A percentile compares a stretch with the other conserved stretches of the same genome.
Evolutionary conservation across 1,284 basidiomycete genomes (phyloP).

Genomic region (Rhodotorula sp.): DNA sequence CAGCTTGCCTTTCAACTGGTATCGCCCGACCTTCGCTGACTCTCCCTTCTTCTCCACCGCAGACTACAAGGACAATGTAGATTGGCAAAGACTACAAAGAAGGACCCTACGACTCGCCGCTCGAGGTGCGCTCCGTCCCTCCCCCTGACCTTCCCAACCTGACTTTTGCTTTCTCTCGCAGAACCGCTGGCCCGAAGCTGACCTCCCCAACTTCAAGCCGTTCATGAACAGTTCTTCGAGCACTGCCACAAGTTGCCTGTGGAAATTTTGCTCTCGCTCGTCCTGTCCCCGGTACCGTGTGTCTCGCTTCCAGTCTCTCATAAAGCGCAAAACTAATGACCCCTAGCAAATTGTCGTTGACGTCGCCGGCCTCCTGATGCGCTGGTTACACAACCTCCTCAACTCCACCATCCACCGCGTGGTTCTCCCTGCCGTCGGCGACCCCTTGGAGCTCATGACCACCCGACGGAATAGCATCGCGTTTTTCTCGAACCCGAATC

Average conservation of each 20-base stretch:
- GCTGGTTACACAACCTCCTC: slow-evolving; percentile 79
- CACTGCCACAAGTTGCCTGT: slow-evolving; percentile 62
- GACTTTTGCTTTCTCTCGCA: no score
- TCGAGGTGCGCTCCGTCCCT: slow-evolving; percentile 51
- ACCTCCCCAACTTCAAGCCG: slow-evolving; percentile 63
- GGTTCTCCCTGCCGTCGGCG: slow-evolving; percentile 63
- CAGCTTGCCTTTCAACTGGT: neutral
- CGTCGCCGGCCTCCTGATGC: slow-evolving; percentile 72
- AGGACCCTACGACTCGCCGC: slow-evolving; percentile 57
- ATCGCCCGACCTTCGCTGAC: neutral
- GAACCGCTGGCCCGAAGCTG: slow-evolving; percentile 71
- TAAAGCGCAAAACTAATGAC: no score
- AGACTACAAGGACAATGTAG: slow-evolving; percentile 76
- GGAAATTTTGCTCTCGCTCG: slow-evolving; percentile 34
- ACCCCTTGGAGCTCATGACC: slow-evolving; percentile 57
- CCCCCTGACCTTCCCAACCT: no score
- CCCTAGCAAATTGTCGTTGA: neutral
- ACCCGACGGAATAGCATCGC: slow-evolving; percentile 74
- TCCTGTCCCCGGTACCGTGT: slow-evolving; percentile 66
- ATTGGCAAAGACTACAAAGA: slow-evolving; percentile 67
- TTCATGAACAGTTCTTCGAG: slow-evolving; percentile 73
- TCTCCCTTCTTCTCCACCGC: neutral
- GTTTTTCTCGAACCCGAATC: slow-evolving; percentile 84
- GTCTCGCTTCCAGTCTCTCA: neutral
- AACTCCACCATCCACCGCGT: slow-evolving; percentile 75